A percentile compares a stretch with the other conserved stretches of the same genome.
These are phyloP conservation scores for Dalechampia spathulata DNA, from an alignment of 441 rosid species.

Conservation along the genomic window DNA sequence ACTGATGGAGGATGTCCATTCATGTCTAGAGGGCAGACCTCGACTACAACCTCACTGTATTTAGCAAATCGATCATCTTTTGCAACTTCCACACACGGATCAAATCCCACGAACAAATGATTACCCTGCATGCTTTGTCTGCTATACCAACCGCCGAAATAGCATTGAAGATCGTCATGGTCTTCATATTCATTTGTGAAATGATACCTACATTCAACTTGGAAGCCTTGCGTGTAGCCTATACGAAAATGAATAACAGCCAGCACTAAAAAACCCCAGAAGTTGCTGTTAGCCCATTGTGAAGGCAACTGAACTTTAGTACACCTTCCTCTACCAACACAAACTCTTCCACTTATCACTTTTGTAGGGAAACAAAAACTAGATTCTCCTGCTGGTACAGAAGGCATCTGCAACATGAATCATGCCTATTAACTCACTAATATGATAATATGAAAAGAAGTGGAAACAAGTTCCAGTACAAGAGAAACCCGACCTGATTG, in stretches of 20 bases:
- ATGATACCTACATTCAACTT: conserved; percentile 10
- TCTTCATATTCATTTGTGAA: conserved; percentile 1
- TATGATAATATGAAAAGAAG: too few relatives aligned
- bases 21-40: neutral
- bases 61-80: neutral
- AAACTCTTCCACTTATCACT: neutral
- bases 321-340: neutral
- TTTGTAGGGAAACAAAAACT: conserved; percentile 4
- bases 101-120: neutral
- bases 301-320: conserved; percentile 12
- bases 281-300: neutral
- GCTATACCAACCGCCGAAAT: neutral
- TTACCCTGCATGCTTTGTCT: neutral
- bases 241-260: neutral
- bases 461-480: too few relatives aligned
- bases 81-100: neutral
- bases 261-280: conserved; percentile 10
- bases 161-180: neutral
- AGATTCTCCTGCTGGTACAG: neutral
- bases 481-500: too few relatives aligned
- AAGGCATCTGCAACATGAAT: neutral
- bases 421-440: too few relatives aligned
- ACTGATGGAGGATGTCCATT: neutral
- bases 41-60: neutral
- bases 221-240: neutral